Evolutionary conservation across 2,329 filamentous ascomycete genomes (phyloP).

Genomic region (Neonectria coccinea): DNA sequence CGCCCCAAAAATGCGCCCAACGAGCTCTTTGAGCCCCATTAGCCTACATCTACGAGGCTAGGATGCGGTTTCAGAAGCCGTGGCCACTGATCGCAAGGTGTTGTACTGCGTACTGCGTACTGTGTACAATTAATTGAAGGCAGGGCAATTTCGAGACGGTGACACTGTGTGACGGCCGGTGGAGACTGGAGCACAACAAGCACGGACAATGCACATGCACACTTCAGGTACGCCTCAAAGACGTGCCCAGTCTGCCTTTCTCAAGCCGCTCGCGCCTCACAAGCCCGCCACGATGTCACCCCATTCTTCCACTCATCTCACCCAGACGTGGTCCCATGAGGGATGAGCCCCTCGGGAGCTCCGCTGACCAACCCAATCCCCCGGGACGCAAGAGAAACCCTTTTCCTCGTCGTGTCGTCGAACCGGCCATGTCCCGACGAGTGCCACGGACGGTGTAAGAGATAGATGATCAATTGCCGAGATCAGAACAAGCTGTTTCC

Average conservation of each 20-base stretch:
- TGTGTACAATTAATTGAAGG: neutral
- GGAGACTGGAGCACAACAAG: constrained; percentile 11
- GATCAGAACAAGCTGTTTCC: constrained; percentile 19
- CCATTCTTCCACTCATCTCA: constrained; percentile 25
- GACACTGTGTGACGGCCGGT: constrained; percentile 13
- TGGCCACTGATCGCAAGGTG: constrained; percentile 1
- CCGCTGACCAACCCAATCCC: constrained; percentile 26
- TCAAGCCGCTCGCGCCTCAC: constrained; percentile 3
- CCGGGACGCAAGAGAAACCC: constrained; percentile 13
- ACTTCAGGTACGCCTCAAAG: constrained; percentile 34
- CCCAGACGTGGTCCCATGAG: constrained; percentile 18
- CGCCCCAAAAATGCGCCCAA: constrained; percentile 9
- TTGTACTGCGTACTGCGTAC: constrained; percentile 3
- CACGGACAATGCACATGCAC: constrained; percentile 37
- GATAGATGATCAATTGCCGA: constrained; percentile 31
- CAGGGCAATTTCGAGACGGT: constrained; percentile 5
- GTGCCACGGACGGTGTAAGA: constrained; percentile 14
- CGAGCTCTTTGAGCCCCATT: constrained; percentile 8
- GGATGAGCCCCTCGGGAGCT: constrained; percentile 26
- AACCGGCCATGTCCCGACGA: constrained; percentile 26
- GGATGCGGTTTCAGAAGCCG: constrained; percentile 27
- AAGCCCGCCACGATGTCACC: constrained; percentile 31
- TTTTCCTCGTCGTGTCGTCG: constrained; percentile 1
- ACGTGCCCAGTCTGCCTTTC: constrained; percentile 14
- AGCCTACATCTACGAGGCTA: constrained; percentile 11